Evolutionary conservation across 441 rosid genomes (phyloP).

Genomic region (Adansonia rubrostipa): DNA sequence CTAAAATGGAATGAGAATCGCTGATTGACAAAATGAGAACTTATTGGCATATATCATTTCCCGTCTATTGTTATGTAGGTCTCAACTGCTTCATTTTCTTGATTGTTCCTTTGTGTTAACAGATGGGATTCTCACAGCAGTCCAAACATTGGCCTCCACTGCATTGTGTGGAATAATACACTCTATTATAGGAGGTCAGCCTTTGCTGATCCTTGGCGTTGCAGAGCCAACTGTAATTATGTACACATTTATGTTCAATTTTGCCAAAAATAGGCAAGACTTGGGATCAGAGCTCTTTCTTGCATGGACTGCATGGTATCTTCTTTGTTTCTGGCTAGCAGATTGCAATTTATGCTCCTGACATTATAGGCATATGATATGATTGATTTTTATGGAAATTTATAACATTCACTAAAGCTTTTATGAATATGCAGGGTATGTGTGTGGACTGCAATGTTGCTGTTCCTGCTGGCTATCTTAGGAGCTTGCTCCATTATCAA

Average conservation of each 20-base stretch:
- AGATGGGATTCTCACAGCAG: constrained; percentile 70
- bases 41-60: not conserved
- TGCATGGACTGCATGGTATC: constrained; percentile 79
- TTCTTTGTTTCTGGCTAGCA: constrained; percentile 13
- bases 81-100: not conserved
- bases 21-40: not conserved
- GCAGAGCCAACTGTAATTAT: constrained; percentile 82
- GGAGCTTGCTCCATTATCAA: constrained; percentile 74
- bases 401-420: constrained; percentile 5
- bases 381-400: not conserved
- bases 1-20: not conserved
- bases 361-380: too few relatives aligned
- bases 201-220: constrained; percentile 72
- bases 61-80: not conserved
- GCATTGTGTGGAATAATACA: constrained; percentile 73
- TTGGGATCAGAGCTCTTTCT: constrained; percentile 67
- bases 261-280: constrained; percentile 60
- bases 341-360: constrained; percentile 20
- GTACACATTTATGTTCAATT: constrained; percentile 76
- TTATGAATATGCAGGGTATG: constrained; percentile 54
- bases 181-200: constrained; percentile 71
- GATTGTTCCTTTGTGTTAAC: constrained; percentile 24
- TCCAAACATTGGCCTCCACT: constrained; percentile 70
- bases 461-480: constrained; percentile 64
- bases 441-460: constrained; percentile 72